Evolutionary conservation across 345 rosid species (phyloP).

Genomic region (Linum trigynum): DNA sequence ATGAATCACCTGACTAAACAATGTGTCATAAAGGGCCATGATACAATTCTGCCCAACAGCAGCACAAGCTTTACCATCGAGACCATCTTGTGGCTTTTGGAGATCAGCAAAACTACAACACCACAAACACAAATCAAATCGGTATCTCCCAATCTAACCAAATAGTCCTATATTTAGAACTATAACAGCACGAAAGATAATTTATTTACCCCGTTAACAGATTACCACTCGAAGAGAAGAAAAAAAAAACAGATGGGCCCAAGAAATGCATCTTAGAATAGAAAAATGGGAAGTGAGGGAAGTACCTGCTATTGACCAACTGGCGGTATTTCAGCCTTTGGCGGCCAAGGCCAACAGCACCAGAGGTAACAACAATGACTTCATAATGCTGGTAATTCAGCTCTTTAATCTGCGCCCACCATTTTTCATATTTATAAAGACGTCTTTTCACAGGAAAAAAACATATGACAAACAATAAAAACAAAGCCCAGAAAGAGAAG

Average conservation of each 20-base stretch:
- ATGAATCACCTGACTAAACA: conserved; percentile 64
- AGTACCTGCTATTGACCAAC: conserved; percentile 87
- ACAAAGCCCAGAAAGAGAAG: not conserved
- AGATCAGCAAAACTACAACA: conserved; percentile 80
- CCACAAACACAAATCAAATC: not conserved
- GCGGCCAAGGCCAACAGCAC: conserved; percentile 95
- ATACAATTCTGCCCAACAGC: conserved; percentile 98
- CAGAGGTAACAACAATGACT: conserved; percentile 86
- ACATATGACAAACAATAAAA: not conserved
- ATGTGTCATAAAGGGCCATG: conserved; percentile 88
- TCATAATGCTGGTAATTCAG: conserved; percentile 72
- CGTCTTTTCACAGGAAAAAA: not conserved
- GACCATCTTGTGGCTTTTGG: conserved; percentile 82
- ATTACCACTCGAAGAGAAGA: no score
- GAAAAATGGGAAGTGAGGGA: not conserved
- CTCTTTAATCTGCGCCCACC: conserved; percentile 59
- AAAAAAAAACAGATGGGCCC: not conserved
- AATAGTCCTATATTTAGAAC: not conserved
- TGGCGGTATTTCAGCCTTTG: conserved; percentile 87
- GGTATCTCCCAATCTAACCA: not conserved
- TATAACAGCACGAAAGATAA: no score
- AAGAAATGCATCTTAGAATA: not conserved
- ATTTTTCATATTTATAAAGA: not conserved
- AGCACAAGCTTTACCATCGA: conserved; percentile 97
- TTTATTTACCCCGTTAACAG: no score